Percentiles rank a stretch among this genome's conserved stretches.
phyloP scores from a whole-genome alignment of 2,329 filamentous ascomycete genomes.

The Verticillium nonalfalfae region DNA sequence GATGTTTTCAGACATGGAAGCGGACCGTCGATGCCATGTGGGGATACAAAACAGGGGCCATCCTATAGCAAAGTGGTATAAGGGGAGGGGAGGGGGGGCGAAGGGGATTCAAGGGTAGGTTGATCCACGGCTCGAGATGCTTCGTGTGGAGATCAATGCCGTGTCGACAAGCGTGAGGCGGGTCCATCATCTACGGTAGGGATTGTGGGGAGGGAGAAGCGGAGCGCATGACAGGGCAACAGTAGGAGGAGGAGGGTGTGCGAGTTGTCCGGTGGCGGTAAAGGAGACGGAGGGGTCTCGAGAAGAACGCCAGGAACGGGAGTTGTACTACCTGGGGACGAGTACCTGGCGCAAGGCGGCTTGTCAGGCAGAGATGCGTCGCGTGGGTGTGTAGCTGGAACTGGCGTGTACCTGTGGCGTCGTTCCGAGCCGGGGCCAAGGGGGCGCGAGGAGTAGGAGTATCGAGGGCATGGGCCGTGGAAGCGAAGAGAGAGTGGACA shows the following conservation, averaged over 20 bases:
- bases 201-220: not conserved
- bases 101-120: not conserved
- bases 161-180: not conserved
- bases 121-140: not conserved
- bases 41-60: not conserved
- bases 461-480: not conserved
- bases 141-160: not conserved
- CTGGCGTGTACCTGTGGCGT: slow-evolving; percentile 1
- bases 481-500: not conserved
- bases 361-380: not conserved
- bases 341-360: not conserved
- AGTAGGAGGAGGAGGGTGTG: not conserved
- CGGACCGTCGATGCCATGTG: not conserved
- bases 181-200: not conserved
- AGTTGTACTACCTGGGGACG: not conserved
- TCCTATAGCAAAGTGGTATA: slow-evolving; percentile 1
- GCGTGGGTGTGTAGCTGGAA: not conserved
- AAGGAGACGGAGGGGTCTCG: not conserved
- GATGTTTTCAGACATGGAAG: not conserved
- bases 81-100: not conserved
- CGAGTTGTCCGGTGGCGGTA: not conserved
- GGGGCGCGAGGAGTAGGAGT: too few species aligned
- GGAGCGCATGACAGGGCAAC: not conserved
- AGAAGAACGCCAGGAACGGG: not conserved
- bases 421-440: not conserved